Evolutionary conservation across 2,329 filamentous ascomycete species (phyloP).

Genomic region (Diaporthe citriasiana): DNA sequence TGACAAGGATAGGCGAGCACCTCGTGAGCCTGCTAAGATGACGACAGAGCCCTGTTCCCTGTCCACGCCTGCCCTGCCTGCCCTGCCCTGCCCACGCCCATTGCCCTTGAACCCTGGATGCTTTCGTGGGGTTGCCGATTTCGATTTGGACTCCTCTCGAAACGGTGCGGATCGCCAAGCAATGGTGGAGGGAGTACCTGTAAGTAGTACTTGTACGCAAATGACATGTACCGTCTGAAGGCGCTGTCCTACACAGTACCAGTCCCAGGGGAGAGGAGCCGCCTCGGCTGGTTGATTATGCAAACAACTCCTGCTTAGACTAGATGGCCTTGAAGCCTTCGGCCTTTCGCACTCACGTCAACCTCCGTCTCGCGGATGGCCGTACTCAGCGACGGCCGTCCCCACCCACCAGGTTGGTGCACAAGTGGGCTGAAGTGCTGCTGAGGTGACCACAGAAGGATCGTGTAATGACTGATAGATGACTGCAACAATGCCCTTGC

Average conservation of each 20-base stretch:
- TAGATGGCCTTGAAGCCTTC: constrained; percentile 3
- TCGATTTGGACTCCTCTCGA: constrained; percentile 26
- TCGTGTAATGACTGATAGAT: not conserved
- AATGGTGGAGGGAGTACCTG: not conserved
- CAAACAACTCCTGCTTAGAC: not conserved
- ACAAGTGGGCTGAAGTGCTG: not conserved
- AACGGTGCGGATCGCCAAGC: constrained; percentile 34
- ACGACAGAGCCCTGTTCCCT: constrained; percentile 39
- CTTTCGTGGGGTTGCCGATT: constrained; percentile 38
- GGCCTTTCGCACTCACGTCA: constrained; percentile 23
- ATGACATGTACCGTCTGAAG: constrained; percentile 13
- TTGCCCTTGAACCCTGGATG: constrained; percentile 31
- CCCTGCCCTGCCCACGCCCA: not conserved
- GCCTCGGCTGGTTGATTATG: constrained; percentile 8
- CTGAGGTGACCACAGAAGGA: constrained; percentile 10
- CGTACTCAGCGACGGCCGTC: not conserved
- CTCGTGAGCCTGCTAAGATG: constrained; percentile 29
- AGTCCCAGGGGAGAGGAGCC: constrained; percentile 23
- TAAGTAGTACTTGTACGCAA: constrained; percentile 7
- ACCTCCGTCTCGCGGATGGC: constrained; percentile 16
- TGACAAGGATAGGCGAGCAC: constrained; percentile 34
- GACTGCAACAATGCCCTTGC: not conserved
- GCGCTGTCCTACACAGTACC: not conserved
- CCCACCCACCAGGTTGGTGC: constrained; percentile 9
- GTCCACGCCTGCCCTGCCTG: constrained; percentile 22